Conservation (phyloP, 2,329 filamentous ascomycete genomes). For the Phialophora macrospora region DNA sequence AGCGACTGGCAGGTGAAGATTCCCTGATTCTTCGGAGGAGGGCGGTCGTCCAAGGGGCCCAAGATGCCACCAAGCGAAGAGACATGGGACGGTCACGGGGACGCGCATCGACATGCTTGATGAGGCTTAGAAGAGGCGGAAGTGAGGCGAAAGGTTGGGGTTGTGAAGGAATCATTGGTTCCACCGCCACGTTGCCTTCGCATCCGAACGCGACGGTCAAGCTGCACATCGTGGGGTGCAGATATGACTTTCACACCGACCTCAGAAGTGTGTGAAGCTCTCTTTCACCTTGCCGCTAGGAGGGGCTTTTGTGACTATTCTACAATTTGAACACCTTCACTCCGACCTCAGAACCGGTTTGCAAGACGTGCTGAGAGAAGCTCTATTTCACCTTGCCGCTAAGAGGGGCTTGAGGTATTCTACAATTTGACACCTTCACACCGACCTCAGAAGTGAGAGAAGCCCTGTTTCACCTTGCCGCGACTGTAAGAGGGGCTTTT, state of each 20-base stretch:
- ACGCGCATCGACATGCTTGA: slow-evolving; percentile 26
- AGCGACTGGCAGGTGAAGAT: background rate
- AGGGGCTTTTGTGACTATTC: no score
- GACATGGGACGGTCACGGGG: background rate
- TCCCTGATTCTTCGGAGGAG: slow-evolving; percentile 7
- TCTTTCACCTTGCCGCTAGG: no score
- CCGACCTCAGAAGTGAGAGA: background rate
- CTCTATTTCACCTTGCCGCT: background rate
- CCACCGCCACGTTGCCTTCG: slow-evolving; percentile 1
- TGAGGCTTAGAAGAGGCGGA: slow-evolving; percentile 20
- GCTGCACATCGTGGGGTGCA: background rate
- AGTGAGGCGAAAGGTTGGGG: slow-evolving; percentile 25
- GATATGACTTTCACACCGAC: background rate
- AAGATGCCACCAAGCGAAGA: slow-evolving; percentile 5
- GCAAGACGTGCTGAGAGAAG: no score
- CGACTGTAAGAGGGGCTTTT: no score
- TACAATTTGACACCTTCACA: background rate
- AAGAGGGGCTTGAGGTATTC: no score
- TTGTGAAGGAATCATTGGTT: background rate
- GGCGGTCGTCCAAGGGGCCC: slow-evolving; percentile 3
- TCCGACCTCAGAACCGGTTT: background rate
- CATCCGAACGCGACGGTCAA: background rate
- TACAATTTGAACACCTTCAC: background rate
- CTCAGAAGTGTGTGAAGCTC: background rate
- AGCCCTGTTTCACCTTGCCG: background rate